Conservation (phyloP, 768 basidiomycete species). For the Panellus pusillus region DNA sequence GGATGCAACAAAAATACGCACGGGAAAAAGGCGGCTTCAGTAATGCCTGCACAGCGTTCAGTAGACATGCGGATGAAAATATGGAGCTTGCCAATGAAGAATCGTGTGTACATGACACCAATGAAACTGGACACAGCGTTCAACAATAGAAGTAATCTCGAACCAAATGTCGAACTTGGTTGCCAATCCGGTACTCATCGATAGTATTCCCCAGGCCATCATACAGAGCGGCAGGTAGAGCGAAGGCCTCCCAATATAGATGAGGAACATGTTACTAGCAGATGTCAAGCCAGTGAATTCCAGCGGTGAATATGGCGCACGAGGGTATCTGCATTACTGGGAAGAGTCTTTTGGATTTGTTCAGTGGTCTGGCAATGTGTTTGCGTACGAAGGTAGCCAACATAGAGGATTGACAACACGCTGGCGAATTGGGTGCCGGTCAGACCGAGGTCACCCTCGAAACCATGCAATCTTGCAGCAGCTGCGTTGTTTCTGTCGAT, state of each 20-base stretch:
- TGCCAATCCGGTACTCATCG: conserved; percentile 33
- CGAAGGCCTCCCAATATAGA: conserved; percentile 62
- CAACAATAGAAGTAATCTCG: background rate
- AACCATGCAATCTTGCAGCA: conserved; percentile 65
- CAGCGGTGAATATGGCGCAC: conserved; percentile 34
- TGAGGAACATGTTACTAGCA: conserved; percentile 67
- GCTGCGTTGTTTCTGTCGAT: conserved; percentile 76
- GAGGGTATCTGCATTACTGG: conserved; percentile 69
- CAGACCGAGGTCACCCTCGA: conserved; percentile 60
- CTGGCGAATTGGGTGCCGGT: conserved; percentile 62
- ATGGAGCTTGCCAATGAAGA: conserved; percentile 58
- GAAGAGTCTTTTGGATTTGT: background rate
- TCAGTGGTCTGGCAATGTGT: background rate
- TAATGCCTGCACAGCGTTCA: conserved; percentile 10
- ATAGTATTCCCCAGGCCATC: conserved; percentile 49
- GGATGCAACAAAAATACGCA: conserved; percentile 25
- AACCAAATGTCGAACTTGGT: conserved; percentile 30
- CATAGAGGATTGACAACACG: conserved; percentile 60
- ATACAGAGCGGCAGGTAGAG: conserved; percentile 63
- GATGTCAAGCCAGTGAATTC: background rate
- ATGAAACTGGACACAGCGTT: conserved; percentile 44
- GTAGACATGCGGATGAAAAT: conserved; percentile 46
- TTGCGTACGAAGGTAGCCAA: conserved; percentile 50
- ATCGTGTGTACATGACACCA: conserved; percentile 66
- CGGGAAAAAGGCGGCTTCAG: conserved; percentile 65